A percentile compares a stretch with the other conserved stretches of the same genome.
Conservation (phyloP, 2,329 filamentous ascomycete genomes). For the Ophiosphaerella narmari region DNA sequence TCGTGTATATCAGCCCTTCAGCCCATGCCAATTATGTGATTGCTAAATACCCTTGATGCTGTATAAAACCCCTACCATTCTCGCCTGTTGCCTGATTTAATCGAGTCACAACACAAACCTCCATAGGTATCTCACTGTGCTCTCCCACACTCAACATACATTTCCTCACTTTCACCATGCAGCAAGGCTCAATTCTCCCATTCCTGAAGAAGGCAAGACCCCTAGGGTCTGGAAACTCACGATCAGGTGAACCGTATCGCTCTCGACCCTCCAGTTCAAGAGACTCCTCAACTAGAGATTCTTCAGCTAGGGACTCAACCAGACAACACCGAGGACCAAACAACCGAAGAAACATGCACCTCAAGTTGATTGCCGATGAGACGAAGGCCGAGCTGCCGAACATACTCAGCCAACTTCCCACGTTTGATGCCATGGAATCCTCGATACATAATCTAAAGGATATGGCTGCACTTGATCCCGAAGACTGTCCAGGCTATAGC, state of each 20-base stretch:
- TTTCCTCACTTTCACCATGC: constrained; percentile 15
- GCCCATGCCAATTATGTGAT: neutral
- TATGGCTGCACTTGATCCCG: constrained; percentile 16
- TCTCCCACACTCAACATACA: neutral
- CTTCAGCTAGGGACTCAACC: constrained; percentile 4
- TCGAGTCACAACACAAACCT: neutral
- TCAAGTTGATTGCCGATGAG: constrained; percentile 30
- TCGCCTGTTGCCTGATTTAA: constrained; percentile 19
- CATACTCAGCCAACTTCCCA: constrained; percentile 21
- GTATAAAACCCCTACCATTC: constrained; percentile 1
- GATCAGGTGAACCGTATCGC: constrained; percentile 24
- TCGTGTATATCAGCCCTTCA: constrained; percentile 1
- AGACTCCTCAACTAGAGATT: neutral
- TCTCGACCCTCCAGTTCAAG: constrained; percentile 7
- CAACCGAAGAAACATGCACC: constrained; percentile 25
- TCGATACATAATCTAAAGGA: constrained; percentile 22
- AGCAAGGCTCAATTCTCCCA: constrained; percentile 27
- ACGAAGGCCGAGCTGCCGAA: constrained; percentile 29
- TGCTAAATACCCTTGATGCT: too few species aligned
- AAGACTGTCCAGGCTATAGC: constrained; percentile 27
- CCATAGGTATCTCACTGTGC: neutral
- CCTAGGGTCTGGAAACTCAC: constrained; percentile 9
- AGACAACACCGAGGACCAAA: constrained; percentile 21
- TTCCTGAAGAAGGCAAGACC: constrained; percentile 19
- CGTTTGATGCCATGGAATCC: constrained; percentile 23